A percentile compares a stretch with the other conserved stretches of the same genome.
Conservation (phyloP, 768 basidiomycete species). For the Butyriboletus loyo region DNA sequence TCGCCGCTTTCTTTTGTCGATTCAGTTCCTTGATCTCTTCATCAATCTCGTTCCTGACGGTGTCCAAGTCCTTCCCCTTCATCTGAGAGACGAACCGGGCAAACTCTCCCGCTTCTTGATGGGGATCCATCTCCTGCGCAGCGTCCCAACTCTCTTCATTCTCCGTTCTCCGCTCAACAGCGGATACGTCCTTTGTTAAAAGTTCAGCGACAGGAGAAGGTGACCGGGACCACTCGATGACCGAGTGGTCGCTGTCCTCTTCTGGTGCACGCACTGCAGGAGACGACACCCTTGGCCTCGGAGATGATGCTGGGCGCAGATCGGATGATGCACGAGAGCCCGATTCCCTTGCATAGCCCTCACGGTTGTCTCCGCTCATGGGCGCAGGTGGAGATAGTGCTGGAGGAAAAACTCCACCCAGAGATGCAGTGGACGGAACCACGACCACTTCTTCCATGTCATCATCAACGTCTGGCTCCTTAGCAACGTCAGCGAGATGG, state of each 20-base stretch:
- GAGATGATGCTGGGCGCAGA: slow-evolving; percentile 6
- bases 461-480: slow-evolving; percentile 28
- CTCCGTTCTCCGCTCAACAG: slow-evolving; percentile 21
- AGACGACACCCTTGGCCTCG: slow-evolving; percentile 6
- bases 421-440: not conserved
- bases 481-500: not conserved
- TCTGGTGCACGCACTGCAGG: slow-evolving; percentile 2
- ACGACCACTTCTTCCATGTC: slow-evolving; percentile 39
- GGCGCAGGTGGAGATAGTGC: slow-evolving; percentile 13
- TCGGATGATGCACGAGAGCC: slow-evolving; percentile 1
- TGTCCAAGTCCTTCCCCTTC: slow-evolving; percentile 78
- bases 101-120: slow-evolving; percentile 83
- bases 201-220: slow-evolving; percentile 29
- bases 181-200: slow-evolving; percentile 4
- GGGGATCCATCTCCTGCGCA: slow-evolving; percentile 80
- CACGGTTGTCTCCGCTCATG: slow-evolving; percentile 15
- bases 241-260: slow-evolving; percentile 25
- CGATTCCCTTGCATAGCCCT: not conserved
- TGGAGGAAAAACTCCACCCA: not conserved
- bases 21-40: slow-evolving; percentile 83
- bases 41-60: slow-evolving; percentile 85
- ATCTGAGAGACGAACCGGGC: slow-evolving; percentile 91
- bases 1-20: slow-evolving; percentile 80
- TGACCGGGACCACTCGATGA: slow-evolving; percentile 39
- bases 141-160: slow-evolving; percentile 66